Evolutionary conservation across 2,329 filamentous ascomycete species (phyloP).

Genomic region (Phialophora tarda): DNA sequence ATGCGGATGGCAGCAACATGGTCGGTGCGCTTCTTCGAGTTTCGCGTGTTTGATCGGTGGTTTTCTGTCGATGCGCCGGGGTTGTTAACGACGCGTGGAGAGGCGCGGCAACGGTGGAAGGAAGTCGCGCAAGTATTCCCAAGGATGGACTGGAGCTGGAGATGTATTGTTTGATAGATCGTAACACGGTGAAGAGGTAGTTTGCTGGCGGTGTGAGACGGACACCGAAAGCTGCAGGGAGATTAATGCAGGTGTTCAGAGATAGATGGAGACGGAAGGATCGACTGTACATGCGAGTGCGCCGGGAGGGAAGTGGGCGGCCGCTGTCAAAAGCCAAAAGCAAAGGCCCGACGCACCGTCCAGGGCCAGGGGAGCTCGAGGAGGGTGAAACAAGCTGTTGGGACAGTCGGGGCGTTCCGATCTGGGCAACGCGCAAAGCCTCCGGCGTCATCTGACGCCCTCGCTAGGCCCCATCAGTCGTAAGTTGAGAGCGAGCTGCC

Average conservation of each 20-base stretch:
- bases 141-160: conserved; percentile 22
- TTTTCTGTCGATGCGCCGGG: conserved; percentile 26
- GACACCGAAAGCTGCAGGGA: conserved; percentile 15
- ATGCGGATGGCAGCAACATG: conserved; percentile 54
- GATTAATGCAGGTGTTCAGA: not conserved
- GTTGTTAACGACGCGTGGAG: conserved; percentile 13
- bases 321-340: conserved; percentile 12
- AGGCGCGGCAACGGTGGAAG: not conserved
- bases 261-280: conserved; percentile 8
- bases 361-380: not conserved
- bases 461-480: not conserved
- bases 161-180: conserved; percentile 1
- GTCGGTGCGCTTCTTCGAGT: conserved; percentile 24
- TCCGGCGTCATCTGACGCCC: conserved; percentile 6
- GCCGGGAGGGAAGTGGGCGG: conserved; percentile 17
- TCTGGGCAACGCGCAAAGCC: not conserved
- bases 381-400: conserved; percentile 1
- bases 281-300: conserved; percentile 13
- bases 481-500: not conserved
- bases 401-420: not conserved
- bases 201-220: conserved; percentile 22
- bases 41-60: conserved; percentile 12
- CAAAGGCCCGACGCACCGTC: not conserved
- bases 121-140: conserved; percentile 12
- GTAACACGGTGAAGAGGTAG: conserved; percentile 9